Conservation (phyloP, 768 basidiomycete genomes). For the Mycena metata region DNA sequence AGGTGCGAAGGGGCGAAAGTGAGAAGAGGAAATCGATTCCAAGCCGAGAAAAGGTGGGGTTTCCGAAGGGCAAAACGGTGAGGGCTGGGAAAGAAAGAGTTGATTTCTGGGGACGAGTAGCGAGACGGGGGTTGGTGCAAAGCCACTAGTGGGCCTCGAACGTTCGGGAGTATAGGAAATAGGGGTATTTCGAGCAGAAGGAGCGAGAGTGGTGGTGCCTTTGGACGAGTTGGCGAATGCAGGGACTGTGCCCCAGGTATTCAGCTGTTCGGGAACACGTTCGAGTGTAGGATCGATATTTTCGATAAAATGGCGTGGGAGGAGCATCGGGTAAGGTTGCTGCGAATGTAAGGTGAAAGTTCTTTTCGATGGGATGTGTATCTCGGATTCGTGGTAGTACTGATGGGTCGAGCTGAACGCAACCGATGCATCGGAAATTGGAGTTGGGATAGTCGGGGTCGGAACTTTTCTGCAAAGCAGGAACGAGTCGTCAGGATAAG, state of each 20-base stretch:
- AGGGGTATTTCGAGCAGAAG: neutral
- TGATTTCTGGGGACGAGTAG: conserved; percentile 3
- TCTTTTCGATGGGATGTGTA: too few species aligned
- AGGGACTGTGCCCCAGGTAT: conserved; percentile 9
- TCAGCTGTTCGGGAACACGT: neutral
- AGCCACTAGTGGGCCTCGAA: neutral
- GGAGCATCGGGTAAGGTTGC: too few species aligned
- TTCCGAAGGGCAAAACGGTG: neutral
- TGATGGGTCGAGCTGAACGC: too few species aligned
- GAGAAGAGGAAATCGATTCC: conserved; percentile 6
- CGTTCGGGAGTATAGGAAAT: neutral
- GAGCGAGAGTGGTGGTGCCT: neutral
- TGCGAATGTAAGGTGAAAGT: too few species aligned
- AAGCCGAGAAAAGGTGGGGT: neutral
- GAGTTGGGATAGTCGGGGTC: too few species aligned
- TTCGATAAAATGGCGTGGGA: neutral
- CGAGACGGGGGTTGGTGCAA: neutral
- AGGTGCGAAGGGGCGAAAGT: neutral
- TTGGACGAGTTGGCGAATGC: neutral
- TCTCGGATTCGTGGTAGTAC: too few species aligned
- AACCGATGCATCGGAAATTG: too few species aligned
- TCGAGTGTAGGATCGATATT: neutral
- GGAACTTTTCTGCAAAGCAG: too few species aligned
- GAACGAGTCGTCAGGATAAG: too few species aligned
- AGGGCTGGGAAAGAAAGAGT: neutral